A percentile compares a stretch with the other conserved stretches of the same genome.
Conservation (phyloP, 352 stramenopile species). For the Pythium aquatile region DNA sequence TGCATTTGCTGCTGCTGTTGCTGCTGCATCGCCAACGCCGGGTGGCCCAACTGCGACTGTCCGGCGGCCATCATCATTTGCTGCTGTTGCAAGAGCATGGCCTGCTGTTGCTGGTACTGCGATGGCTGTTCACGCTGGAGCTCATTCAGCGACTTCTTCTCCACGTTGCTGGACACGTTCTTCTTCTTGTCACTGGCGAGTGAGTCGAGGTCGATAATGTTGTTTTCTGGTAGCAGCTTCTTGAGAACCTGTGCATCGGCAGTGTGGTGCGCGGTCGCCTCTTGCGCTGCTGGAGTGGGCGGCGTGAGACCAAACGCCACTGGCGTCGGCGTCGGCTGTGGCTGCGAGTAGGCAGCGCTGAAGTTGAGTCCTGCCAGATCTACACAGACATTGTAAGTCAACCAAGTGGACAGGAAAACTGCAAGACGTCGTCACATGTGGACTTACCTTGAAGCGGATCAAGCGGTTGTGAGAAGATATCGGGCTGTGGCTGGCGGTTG, state of each 20-base stretch:
- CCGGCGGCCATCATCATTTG: slow-evolving; percentile 39
- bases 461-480: too few relatives aligned
- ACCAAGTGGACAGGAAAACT: too few relatives aligned
- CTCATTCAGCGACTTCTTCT: slow-evolving; percentile 58
- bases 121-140: slow-evolving; percentile 31
- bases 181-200: slow-evolving; percentile 66
- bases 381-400: slow-evolving; percentile 33
- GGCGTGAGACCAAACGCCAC: slow-evolving; percentile 21
- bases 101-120: slow-evolving; percentile 28
- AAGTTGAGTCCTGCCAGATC: slow-evolving; percentile 62
- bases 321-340: neutral
- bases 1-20: slow-evolving; percentile 42
- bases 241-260: slow-evolving; percentile 34
- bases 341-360: slow-evolving; percentile 19
- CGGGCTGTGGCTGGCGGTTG: too few relatives aligned
- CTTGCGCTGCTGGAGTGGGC: neutral
- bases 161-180: slow-evolving; percentile 27
- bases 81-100: slow-evolving; percentile 27
- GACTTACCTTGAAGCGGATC: too few relatives aligned
- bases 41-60: slow-evolving; percentile 7
- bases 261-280: neutral
- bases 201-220: slow-evolving; percentile 59
- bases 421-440: too few relatives aligned
- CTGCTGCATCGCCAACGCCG: slow-evolving; percentile 32
- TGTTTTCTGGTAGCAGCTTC: slow-evolving; percentile 60